Evolutionary conservation across 257 asterid species (phyloP).

Genomic region (Eustoma russellianum): DNA sequence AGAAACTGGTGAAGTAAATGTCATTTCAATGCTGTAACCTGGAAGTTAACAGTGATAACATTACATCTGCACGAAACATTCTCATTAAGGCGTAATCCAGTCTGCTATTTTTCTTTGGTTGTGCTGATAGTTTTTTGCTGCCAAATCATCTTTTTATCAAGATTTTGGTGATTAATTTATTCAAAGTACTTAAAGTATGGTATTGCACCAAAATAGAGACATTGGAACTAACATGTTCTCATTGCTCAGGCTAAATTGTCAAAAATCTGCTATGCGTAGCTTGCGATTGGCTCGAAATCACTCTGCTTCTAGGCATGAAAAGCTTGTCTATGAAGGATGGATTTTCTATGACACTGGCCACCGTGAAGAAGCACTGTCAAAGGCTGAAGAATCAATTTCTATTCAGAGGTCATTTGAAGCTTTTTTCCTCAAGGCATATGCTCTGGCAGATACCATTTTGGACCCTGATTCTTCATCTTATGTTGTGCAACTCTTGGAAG

Average conservation of each 20-base stretch:
- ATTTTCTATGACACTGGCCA: slow-evolving; percentile 41
- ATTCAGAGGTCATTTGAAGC: slow-evolving; percentile 48
- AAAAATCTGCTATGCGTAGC: slow-evolving; percentile 46
- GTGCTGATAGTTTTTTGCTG: too few relatives aligned
- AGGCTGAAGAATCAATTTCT: slow-evolving; percentile 40
- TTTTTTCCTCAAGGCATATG: slow-evolving; percentile 42
- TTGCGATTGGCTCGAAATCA: slow-evolving; percentile 39
- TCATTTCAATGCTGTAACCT: too few relatives aligned
- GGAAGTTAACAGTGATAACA: too few relatives aligned
- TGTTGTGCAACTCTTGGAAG: slow-evolving; percentile 39
- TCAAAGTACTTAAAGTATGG: too few relatives aligned
- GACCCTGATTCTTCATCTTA: slow-evolving; percentile 35
- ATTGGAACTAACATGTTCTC: neutral
- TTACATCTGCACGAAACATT: too few relatives aligned
- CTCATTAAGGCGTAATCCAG: too few relatives aligned
- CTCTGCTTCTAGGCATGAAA: slow-evolving; percentile 27
- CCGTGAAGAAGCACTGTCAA: slow-evolving; percentile 42
- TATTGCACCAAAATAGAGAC: neutral
- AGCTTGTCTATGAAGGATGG: slow-evolving; percentile 46
- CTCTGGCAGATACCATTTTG: slow-evolving; percentile 33
- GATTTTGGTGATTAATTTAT: too few relatives aligned
- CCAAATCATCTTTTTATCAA: too few relatives aligned
- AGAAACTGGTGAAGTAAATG: too few relatives aligned
- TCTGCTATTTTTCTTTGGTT: too few relatives aligned
- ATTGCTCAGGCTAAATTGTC: slow-evolving; percentile 36